phyloP scores from a whole-genome alignment of 805 yeast genomes.

The Trichomonascus vanleenenianus region DNA sequence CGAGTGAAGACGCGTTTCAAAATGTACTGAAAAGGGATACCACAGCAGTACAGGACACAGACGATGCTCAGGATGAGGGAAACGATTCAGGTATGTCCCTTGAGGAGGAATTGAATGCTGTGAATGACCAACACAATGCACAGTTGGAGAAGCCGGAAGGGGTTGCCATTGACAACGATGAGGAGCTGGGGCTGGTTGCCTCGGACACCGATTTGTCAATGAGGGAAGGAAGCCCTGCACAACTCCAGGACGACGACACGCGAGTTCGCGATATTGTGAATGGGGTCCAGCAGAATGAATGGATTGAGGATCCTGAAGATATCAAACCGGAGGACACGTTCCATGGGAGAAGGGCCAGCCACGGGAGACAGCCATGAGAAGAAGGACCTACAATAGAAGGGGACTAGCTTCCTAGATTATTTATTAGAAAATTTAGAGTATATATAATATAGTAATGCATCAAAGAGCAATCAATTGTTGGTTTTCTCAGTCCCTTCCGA shows the following conservation, averaged over 20 bases:
- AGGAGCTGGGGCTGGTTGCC: no score
- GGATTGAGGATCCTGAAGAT: slow-evolving; percentile 11
- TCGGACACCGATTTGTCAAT: no score
- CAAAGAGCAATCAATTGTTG: no score
- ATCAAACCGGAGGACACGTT: slow-evolving; percentile 17
- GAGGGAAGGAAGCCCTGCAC: slow-evolving; percentile 12
- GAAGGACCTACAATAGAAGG: no score
- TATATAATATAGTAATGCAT: no score
- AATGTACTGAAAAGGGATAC: neutral
- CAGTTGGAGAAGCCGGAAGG: neutral
- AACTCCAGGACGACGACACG: slow-evolving; percentile 17
- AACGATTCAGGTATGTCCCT: neutral
- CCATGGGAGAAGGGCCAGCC: slow-evolving; percentile 2
- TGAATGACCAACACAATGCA: neutral
- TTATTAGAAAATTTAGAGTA: no score
- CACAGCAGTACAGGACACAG: neutral
- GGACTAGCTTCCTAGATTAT: no score
- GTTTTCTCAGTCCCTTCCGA: no score
- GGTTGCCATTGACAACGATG: no score
- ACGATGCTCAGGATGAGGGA: neutral
- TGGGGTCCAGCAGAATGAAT: slow-evolving; percentile 17
- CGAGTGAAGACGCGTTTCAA: neutral
- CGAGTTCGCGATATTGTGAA: slow-evolving; percentile 13
- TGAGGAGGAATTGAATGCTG: neutral
- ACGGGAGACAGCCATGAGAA: no score